Evolutionary conservation across 2,329 filamentous ascomycete genomes (phyloP).

Genomic region (Fusarium abutilonis): DNA sequence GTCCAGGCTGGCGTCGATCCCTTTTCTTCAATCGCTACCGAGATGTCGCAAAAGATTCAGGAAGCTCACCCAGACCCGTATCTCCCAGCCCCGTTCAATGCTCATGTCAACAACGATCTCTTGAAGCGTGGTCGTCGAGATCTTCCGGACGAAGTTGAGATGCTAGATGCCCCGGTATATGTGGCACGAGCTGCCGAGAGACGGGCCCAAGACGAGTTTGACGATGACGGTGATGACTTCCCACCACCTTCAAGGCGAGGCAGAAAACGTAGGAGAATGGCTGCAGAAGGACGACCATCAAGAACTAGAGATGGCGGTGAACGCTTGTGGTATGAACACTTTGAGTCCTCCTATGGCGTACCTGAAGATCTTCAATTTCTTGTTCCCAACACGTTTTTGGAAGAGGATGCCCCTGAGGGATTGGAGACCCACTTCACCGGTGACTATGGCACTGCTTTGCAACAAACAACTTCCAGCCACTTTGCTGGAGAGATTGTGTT

Average conservation of each 20-base stretch:
- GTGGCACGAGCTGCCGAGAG: conserved; percentile 52
- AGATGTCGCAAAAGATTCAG: conserved; percentile 59
- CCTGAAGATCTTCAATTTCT: conserved; percentile 51
- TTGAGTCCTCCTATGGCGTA: conserved; percentile 25
- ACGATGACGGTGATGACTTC: conserved; percentile 32
- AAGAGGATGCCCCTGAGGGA: conserved; percentile 41
- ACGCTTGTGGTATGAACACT: conserved; percentile 33
- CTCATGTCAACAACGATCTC: conserved; percentile 23
- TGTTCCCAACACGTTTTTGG: conserved; percentile 55
- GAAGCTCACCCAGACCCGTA: conserved; percentile 54
- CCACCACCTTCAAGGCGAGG: conserved; percentile 38
- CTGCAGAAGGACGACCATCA: conserved; percentile 6
- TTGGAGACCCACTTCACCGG: conserved; percentile 16
- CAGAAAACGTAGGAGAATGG: conserved; percentile 33
- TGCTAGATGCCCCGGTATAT: conserved; percentile 63
- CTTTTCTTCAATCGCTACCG: conserved; percentile 54
- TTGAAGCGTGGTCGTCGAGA: conserved; percentile 50
- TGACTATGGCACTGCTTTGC: conserved; percentile 6
- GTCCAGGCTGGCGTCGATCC: conserved; percentile 56
- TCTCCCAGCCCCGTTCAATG: conserved; percentile 42
- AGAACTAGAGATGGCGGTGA: conserved; percentile 21
- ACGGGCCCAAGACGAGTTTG: conserved; percentile 42
- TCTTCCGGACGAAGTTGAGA: conserved; percentile 57
- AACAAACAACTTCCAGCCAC: conserved; percentile 10
- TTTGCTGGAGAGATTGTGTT: conserved; percentile 26